phyloP scores from a whole-genome alignment of 1,284 basidiomycete genomes.

The Prillingera fragicola region DNA sequence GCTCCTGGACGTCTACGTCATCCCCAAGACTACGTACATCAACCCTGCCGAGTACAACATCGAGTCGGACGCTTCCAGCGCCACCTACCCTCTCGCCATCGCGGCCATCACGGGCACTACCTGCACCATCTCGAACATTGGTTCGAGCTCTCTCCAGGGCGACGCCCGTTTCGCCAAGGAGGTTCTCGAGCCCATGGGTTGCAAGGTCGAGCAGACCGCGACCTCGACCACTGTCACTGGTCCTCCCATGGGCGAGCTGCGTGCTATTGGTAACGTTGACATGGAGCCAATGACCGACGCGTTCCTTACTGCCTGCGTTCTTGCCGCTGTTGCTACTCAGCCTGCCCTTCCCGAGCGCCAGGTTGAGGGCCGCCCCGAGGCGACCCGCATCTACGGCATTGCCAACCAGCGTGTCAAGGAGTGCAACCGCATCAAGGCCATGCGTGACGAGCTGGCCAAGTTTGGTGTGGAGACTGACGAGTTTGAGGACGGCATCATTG shows the following conservation, averaged over 20 bases:
- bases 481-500: conserved; percentile 85
- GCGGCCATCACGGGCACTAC: conserved; percentile 93
- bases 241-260: conserved; percentile 71
- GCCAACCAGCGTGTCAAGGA: conserved; percentile 99
- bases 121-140: conserved; percentile 90
- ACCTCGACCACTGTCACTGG: conserved; percentile 90
- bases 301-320: conserved; percentile 87
- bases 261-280: conserved; percentile 80
- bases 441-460: conserved; percentile 93
- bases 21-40: conserved; percentile 72
- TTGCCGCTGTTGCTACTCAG: conserved; percentile 76
- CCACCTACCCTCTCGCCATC: conserved; percentile 94
- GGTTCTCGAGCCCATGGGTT: conserved; percentile 93
- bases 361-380: conserved; percentile 46
- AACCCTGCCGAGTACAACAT: conserved; percentile 82
- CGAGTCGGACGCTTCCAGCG: conserved; percentile 92
- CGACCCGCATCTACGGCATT: conserved; percentile 85
- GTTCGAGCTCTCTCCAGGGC: conserved; percentile 83
- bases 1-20: conserved; percentile 73
- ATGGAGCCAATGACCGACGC: conserved; percentile 99
- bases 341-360: conserved; percentile 49
- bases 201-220: conserved; percentile 77
- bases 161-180: conserved; percentile 92
- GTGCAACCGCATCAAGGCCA: conserved; percentile 92
- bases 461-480: conserved; percentile 91